Conservation (phyloP, 2,329 filamentous ascomycete genomes). For the Dothistroma pini region DNA sequence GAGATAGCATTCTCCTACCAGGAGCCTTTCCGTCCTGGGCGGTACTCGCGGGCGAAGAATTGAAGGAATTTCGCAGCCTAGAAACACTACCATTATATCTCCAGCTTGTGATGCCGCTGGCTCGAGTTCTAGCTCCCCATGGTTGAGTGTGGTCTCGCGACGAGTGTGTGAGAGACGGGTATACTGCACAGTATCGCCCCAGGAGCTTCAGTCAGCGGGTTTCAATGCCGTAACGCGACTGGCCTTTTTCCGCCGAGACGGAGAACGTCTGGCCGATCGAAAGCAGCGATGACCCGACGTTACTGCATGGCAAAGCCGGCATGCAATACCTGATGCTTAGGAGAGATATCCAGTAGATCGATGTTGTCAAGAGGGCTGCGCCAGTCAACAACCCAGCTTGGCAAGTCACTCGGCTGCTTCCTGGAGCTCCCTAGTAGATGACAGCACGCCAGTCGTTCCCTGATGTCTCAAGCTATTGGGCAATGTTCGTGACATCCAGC, state of each 20-base stretch:
- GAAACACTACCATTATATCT: background rate
- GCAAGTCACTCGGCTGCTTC: background rate
- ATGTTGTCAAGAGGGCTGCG: background rate
- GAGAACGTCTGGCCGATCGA: background rate
- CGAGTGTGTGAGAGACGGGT: no score
- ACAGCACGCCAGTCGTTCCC: background rate
- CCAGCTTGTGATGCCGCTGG: background rate
- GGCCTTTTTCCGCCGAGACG: background rate
- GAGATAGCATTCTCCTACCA: slow-evolving; percentile 1
- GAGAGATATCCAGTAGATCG: background rate
- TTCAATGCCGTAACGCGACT: background rate
- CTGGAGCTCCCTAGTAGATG: background rate
- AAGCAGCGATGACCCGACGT: background rate
- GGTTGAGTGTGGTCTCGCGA: no score
- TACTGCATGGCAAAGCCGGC: background rate
- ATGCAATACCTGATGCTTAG: background rate
- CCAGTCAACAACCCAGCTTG: background rate
- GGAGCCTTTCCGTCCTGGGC: background rate
- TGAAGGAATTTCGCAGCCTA: slow-evolving; percentile 1
- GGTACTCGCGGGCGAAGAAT: background rate
- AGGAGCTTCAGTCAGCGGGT: background rate
- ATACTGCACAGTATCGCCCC: no score
- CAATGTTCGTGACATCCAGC: background rate
- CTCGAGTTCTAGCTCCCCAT: background rate
- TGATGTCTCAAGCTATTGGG: background rate